Evolutionary conservation across 768 basidiomycete species (phyloP), one percentile per base, ranked within the genome.

Genomic region (Lactarius vividus): DNA sequence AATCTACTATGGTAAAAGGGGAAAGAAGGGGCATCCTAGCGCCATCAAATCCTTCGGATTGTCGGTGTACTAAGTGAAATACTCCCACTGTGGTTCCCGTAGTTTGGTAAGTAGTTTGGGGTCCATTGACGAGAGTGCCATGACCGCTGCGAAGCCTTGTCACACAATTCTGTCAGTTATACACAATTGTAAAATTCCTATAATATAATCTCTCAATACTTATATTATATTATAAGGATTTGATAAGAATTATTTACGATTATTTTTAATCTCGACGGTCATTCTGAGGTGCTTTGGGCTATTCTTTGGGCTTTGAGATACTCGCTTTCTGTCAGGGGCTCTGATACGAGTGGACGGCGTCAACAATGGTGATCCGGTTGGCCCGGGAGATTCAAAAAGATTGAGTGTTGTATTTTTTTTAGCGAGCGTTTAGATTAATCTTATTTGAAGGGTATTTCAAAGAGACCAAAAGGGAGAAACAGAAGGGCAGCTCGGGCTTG

Each of bases 271-370:
- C 8, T 33, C 31, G 31, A 33, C 31, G 31, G 31, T n/a, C n/a
- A n/a, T 54, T 39, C n/a, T 8, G 46, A 61, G 39, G 28, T 62
- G 53, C 61, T 55, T 29, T n/a, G 61, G 37, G 52, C 33, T 15
- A 35, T 31, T 31, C 31, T 31, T 31, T 31, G 31, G 31, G 31
- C 31, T 10, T 23, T 52, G 59, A 35, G 49, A 52, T 53, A 28
- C 35, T 53, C 16, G 9, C 28, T 13, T 23, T 5, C 46, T 23
- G 35, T 11, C 11, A 49, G 15, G 4, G 5, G n/a, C n/a, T 11
- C n/a, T 46, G 4, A 39, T 15, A 39, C 37, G 37, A 16, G 49
- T 61, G n/a, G 26, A 20, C 2, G 26, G 49, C n/a, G 9, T 33
- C 33, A 20, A 23, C 26, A 61, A 16, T 31, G 16, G 26, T 46